Evolutionary conservation across 768 basidiomycete genomes (phyloP).

Genomic region (Russula compacta): DNA sequence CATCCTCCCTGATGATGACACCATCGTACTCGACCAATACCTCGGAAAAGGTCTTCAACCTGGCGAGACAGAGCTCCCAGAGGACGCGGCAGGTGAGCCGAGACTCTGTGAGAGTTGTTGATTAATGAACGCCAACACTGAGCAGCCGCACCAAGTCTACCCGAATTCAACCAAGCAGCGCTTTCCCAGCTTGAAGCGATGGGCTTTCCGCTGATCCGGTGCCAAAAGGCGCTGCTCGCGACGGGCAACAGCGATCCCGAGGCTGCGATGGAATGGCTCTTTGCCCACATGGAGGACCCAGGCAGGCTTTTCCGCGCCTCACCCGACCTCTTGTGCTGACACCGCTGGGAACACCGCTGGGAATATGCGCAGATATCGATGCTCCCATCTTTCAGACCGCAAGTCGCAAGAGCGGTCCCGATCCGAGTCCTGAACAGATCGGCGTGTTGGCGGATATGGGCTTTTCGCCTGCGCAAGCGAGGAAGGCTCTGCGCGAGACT

Average conservation of each 20-base stretch:
- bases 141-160: slow-evolving; percentile 32
- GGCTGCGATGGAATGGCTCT: slow-evolving; percentile 92
- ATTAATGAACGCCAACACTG: not conserved
- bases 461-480: slow-evolving; percentile 73
- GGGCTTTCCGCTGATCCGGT: slow-evolving; percentile 84
- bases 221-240: slow-evolving; percentile 84
- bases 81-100: slow-evolving; percentile 34
- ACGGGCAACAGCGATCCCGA: slow-evolving; percentile 73
- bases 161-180: slow-evolving; percentile 65
- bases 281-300: slow-evolving; percentile 89
- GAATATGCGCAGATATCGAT: slow-evolving; percentile 66
- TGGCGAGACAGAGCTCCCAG: slow-evolving; percentile 60
- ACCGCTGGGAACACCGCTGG: not conserved
- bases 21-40: slow-evolving; percentile 53
- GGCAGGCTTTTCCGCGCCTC: slow-evolving; percentile 35
- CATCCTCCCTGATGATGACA: slow-evolving; percentile 48
- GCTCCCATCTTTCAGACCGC: slow-evolving; percentile 44
- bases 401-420: slow-evolving; percentile 29
- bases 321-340: not conserved
- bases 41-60: slow-evolving; percentile 62
- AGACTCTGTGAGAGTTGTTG: not conserved
- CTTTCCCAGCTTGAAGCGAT: slow-evolving; percentile 74
- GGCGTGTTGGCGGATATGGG: slow-evolving; percentile 83
- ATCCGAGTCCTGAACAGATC: slow-evolving; percentile 65
- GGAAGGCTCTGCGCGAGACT: slow-evolving; percentile 80